Base-by-base conservation (phyloP, 129 eudicot genomes). In the Arctium minus region DNA sequence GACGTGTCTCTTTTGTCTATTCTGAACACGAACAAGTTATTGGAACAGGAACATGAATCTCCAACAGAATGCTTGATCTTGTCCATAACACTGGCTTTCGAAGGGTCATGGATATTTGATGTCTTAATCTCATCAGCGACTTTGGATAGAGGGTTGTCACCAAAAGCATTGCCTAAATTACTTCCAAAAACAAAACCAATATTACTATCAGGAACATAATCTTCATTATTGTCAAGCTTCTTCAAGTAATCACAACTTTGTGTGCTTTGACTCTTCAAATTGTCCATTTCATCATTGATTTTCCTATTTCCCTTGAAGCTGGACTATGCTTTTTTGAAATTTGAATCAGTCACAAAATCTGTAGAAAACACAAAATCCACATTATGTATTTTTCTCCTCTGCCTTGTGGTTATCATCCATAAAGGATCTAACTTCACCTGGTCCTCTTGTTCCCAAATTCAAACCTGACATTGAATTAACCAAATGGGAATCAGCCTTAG, bases 41-140 rank as follows among this genome's bases (percentile, higher is more conserved):
- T 42, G 73, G 65, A 39, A 74, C 48, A 62, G 38, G 44, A 72
- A 83, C 50, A 68, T 17, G 82, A 79, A 73, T 79, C 79, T 12
- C 72, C 42, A 22, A 27, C 62, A n/a, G 56, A 68, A 39, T 29
- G 78, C 70, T 73, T 78, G 64, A 36, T 17, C 40, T 77, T 84
- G 22, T 87, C 76, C 15, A 32, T 75, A 79, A 29, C 71, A 87
- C 12, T 29, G 62, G 18, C 82, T 56, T 77, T 79, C 70, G 53
- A 69, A 64, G 84, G 82, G 73, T 81, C 86, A 76, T 80, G 77
- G 44, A 89, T 83, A 22, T 79, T 87, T 82, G 91, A 83, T 60
- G 78, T 69, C 90, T 89, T 87, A 85, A 90, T 53, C 76, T 88
- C 91, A 60, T 85, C 86, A 4, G 84, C 74, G 48, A 91, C 75